These are phyloP conservation scores for Mucor piriformis DNA, from an alignment of 371 early-diverging fungal species.

Conservation along the genomic window DNA sequence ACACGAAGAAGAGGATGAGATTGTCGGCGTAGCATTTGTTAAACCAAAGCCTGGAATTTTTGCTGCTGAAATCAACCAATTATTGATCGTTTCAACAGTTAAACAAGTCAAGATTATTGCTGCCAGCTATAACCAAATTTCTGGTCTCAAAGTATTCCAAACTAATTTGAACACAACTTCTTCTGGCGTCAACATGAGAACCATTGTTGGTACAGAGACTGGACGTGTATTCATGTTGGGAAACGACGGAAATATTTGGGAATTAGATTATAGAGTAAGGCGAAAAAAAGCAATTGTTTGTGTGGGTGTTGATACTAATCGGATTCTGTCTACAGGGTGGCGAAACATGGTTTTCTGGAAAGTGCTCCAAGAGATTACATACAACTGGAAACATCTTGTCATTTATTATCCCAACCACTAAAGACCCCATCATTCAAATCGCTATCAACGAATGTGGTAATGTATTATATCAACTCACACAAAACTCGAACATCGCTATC, in stretches of 20 bases:
- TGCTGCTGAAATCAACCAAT: conserved; percentile 70
- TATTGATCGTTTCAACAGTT: conserved; percentile 86
- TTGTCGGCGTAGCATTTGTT: conserved; percentile 81
- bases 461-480: conserved; percentile 37
- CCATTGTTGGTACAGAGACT: conserved; percentile 72
- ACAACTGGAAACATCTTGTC: conserved; percentile 8
- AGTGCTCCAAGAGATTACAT: conserved; percentile 65
- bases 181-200: conserved; percentile 75
- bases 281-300: neutral
- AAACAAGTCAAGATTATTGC: conserved; percentile 83
- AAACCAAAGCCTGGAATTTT: conserved; percentile 78
- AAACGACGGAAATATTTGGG: conserved; percentile 85
- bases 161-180: conserved; percentile 80
- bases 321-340: conserved; percentile 35
- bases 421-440: conserved; percentile 59
- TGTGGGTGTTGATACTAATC: neutral
- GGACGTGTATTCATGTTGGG: conserved; percentile 92
- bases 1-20: conserved; percentile 84
- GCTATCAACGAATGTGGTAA: conserved; percentile 58
- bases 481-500: conserved; percentile 69
- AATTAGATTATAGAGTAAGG: conserved; percentile 80
- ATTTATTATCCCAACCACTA: conserved; percentile 21
- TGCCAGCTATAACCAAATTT: conserved; percentile 40
- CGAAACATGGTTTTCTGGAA: conserved; percentile 85
- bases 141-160: conserved; percentile 55